Percentiles rank a stretch among this genome's conserved stretches.
phyloP scores from a whole-genome alignment of 176 grass and related monocot species.

The Musa troglodytarum region DNA sequence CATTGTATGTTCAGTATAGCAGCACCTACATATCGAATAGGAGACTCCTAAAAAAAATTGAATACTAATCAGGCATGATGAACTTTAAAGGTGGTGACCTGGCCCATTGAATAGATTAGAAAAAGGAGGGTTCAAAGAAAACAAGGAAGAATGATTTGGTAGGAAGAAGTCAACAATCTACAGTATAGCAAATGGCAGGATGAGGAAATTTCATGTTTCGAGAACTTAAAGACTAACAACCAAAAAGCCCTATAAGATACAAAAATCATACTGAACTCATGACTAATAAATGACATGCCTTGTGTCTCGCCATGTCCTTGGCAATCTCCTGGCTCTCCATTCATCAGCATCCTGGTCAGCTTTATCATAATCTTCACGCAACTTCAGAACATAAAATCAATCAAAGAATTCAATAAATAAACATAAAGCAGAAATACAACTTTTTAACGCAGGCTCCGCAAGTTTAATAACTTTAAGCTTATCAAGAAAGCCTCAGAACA shows the following conservation, averaged over 20 bases:
- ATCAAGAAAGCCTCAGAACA: neutral
- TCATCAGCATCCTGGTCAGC: constrained; percentile 83
- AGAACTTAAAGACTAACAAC: neutral
- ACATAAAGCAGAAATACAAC: neutral
- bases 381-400: constrained; percentile 39
- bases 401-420: neutral
- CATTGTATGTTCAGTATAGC: neutral
- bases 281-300: neutral
- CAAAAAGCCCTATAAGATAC: neutral
- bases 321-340: constrained; percentile 89
- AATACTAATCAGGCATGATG: neutral
- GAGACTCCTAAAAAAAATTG: neutral
- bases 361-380: constrained; percentile 53
- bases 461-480: constrained; percentile 2
- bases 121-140: neutral
- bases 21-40: neutral
- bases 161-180: neutral
- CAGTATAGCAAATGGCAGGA: neutral
- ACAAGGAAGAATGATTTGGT: neutral
- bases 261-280: neutral
- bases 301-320: constrained; percentile 51
- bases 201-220: neutral
- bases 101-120: neutral
- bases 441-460: neutral
- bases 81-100: neutral